Percentiles rank a stretch among this genome's conserved stretches.
Conservation (phyloP, 306 rosid species). For the Albizia julibrissin region DNA sequence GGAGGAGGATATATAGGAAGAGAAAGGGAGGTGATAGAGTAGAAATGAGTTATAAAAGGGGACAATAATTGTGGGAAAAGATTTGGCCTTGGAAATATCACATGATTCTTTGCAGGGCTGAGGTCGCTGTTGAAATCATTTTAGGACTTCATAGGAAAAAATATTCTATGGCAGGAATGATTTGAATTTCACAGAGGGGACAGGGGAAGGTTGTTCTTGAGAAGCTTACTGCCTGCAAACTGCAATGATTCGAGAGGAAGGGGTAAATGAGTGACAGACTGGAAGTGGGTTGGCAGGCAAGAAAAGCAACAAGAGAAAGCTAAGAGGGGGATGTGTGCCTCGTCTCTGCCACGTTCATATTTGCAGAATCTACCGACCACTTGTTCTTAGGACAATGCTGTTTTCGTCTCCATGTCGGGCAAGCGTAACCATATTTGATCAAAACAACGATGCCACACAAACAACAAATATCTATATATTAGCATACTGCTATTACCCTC, state of each 20-base stretch:
- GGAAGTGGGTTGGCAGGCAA: conserved; percentile 52
- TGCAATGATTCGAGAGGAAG: conserved; percentile 21
- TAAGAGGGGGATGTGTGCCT: not conserved
- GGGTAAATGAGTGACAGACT: conserved; percentile 32
- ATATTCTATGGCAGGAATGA: not conserved
- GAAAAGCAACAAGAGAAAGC: conserved; percentile 28
- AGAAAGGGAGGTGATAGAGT: conserved; percentile 4
- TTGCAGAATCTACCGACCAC: conserved; percentile 37
- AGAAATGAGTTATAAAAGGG: conserved; percentile 35
- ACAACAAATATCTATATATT: conserved; percentile 20
- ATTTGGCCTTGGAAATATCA: conserved; percentile 45
- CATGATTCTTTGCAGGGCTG: conserved; percentile 43
- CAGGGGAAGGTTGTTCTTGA: not conserved
- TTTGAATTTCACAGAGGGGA: not conserved
- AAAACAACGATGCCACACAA: conserved; percentile 36
- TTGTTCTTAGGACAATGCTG: conserved; percentile 26
- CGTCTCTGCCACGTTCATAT: conserved; percentile 33
- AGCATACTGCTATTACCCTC: too few relatives aligned
- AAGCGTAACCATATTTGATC: conserved; percentile 9
- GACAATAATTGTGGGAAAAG: conserved; percentile 50
- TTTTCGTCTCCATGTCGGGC: conserved; percentile 36
- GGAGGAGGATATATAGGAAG: not conserved
- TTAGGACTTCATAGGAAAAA: not conserved
- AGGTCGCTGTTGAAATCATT: conserved; percentile 21
- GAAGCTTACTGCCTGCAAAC: conserved; percentile 24